These are phyloP conservation scores for Cyclocybe aegerita DNA, from an alignment of 768 basidiomycete species.

Conservation along the genomic window DNA sequence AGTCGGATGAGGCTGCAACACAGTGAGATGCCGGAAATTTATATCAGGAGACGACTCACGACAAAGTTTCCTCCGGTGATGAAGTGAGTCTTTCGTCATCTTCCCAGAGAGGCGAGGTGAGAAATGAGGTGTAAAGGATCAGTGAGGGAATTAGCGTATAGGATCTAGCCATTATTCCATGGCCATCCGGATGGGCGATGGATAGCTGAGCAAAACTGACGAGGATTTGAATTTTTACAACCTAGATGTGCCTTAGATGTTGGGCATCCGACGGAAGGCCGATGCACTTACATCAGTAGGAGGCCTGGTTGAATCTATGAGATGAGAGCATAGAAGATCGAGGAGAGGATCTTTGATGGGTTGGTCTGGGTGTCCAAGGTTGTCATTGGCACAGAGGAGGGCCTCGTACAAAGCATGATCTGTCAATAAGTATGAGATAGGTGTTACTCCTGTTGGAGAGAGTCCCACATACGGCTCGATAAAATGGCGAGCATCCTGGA, in stretches of 20 bases:
- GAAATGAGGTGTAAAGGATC: slow-evolving; percentile 50
- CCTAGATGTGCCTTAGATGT: slow-evolving; percentile 16
- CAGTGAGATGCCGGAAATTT: background rate
- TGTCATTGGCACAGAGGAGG: slow-evolving; percentile 34
- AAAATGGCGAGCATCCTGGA: slow-evolving; percentile 53
- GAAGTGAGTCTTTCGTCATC: slow-evolving; percentile 46
- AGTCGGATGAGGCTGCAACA: slow-evolving; percentile 46
- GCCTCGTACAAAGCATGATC: slow-evolving; percentile 41
- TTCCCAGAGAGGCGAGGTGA: slow-evolving; percentile 66
- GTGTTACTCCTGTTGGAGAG: background rate
- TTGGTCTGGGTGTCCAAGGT: slow-evolving; percentile 20
- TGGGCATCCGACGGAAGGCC: background rate
- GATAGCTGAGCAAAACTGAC: slow-evolving; percentile 42
- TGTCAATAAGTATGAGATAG: slow-evolving; percentile 16
- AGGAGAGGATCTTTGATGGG: slow-evolving; percentile 39
- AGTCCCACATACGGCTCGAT: slow-evolving; percentile 47
- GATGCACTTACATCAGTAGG: slow-evolving; percentile 38
- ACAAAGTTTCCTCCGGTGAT: slow-evolving; percentile 30
- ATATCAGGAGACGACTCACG: slow-evolving; percentile 29
- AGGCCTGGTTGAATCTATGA: slow-evolving; percentile 40
- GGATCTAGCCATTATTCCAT: slow-evolving; percentile 41
- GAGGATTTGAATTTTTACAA: slow-evolving; percentile 34
- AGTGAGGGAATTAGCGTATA: slow-evolving; percentile 64
- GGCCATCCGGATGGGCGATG: slow-evolving; percentile 36
- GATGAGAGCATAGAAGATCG: slow-evolving; percentile 45